These are phyloP conservation scores for Phoenix dactylifera DNA, from an alignment of 176 grass and related monocot species.

Conservation along the genomic window DNA sequence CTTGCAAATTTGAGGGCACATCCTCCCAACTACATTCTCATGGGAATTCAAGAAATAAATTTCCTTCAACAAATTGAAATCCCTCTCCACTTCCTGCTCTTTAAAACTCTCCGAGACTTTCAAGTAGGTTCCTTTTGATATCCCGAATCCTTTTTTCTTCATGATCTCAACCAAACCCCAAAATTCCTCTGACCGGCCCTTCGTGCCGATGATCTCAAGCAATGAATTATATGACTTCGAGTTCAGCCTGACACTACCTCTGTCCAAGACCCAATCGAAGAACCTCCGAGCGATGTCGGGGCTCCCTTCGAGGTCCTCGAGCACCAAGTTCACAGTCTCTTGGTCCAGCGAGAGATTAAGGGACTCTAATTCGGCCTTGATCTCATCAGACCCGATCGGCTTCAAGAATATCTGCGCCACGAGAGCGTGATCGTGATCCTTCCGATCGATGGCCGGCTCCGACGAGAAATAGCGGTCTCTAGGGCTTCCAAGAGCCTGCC, in stretches of 20 bases:
- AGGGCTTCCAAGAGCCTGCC: not conserved
- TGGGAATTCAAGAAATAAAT: slow-evolving; percentile 24
- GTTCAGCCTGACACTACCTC: slow-evolving; percentile 22
- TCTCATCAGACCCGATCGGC: not conserved
- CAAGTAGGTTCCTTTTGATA: slow-evolving; percentile 48
- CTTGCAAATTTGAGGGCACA: slow-evolving; percentile 34
- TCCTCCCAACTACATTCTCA: slow-evolving; percentile 26
- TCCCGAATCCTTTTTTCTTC: slow-evolving; percentile 54
- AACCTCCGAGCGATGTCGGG: slow-evolving; percentile 38
- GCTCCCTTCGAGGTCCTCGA: slow-evolving; percentile 29
- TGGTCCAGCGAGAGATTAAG: slow-evolving; percentile 1
- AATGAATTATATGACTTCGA: slow-evolving; percentile 57
- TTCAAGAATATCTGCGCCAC: no score
- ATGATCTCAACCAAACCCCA: slow-evolving; percentile 48
- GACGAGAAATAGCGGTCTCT: not conserved
- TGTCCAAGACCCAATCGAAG: slow-evolving; percentile 45
- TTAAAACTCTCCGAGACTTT: slow-evolving; percentile 43
- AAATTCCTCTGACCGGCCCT: slow-evolving; percentile 38
- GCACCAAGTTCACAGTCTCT: slow-evolving; percentile 4
- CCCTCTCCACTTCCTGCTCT: slow-evolving; percentile 33
- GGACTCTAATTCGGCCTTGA: slow-evolving; percentile 9
- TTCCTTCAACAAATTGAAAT: slow-evolving; percentile 39
- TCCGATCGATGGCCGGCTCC: not conserved
- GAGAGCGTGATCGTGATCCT: no score
- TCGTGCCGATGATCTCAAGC: slow-evolving; percentile 44